Evolutionary conservation across 2,329 filamentous ascomycete species (phyloP), one percentile per base, ranked within the genome.

Genomic region (Ceratocystis cacaofunesta): DNA sequence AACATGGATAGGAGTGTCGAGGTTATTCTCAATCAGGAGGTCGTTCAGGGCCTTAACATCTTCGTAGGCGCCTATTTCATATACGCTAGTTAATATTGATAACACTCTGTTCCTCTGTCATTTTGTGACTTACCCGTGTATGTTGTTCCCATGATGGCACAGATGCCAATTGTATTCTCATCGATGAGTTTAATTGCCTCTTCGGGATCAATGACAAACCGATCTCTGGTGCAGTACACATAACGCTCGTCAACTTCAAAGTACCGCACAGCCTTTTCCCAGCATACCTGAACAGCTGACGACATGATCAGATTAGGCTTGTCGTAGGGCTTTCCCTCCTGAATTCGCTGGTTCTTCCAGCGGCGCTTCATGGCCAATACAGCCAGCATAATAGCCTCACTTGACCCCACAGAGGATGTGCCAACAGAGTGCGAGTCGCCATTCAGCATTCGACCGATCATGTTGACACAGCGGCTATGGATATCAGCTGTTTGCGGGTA

Each of bases 241-340:
- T 82, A 91, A 76, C 89, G 90, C 79, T 96, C 92, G 70, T 96
- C 92, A 52, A 96, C 83, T 72, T 97, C 92, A 71, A 95, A 94
- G 78, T 95, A 95, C 63, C 90, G 82, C 3, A 87, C 85, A 0
- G 88, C 87, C 79, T 96, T 96, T 76, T 96, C 91, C 92, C 92
- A 96, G 80, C 91, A 96, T 50, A 96, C 92, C 77, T 97, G 92
- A 1, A 96, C 92, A 41, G 92, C 68, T 30, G 89, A 90, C 71
- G 89, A 94, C 92, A 97, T 96, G 79, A 97, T 79, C 68, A 97
- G 87, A 77, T 97, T 97, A 65, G 92, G 92, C 57, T 82, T 82
- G 68, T 91, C 89, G 68, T 75, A 83, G 65, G 90, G 83, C 78
- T 95, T 94, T 68, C 91, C 92, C 70, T 84, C 89, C 3, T 88